Conservation (phyloP, 495 filamentous ascomycete species). For the Monascus purpureus region DNA sequence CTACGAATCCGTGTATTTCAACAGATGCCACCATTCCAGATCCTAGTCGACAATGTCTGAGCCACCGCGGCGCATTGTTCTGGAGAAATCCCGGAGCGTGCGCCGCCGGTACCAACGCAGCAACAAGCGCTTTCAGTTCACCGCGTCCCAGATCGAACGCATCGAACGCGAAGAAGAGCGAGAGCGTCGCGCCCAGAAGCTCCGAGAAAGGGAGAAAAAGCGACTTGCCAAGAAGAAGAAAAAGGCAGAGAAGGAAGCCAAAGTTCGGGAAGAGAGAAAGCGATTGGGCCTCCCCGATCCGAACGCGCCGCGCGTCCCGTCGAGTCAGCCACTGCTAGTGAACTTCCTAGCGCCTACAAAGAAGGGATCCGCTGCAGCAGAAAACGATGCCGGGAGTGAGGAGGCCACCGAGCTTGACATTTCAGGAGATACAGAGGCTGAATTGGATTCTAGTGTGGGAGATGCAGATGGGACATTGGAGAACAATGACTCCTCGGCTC, state of each 20-base stretch:
- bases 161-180: constrained; percentile 6
- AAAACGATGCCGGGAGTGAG: background rate
- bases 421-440: background rate
- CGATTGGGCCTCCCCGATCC: background rate
- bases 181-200: background rate
- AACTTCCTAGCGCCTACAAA: background rate
- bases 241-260: constrained; percentile 1
- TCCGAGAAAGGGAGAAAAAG: background rate
- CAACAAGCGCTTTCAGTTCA: constrained; percentile 10
- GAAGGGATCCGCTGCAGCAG: background rate
- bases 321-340: background rate
- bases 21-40: constrained; percentile 1
- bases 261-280: background rate
- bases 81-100: constrained; percentile 13
- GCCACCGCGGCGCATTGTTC: constrained; percentile 24
- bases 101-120: constrained; percentile 13
- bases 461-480: background rate
- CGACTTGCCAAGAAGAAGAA: background rate
- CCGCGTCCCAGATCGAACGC: constrained; percentile 6
- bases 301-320: background rate
- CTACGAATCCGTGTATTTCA: too few species aligned
- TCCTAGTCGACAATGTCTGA: constrained; percentile 22
- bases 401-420: background rate
- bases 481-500: background rate
- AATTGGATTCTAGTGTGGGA: too few species aligned